phyloP scores from a whole-genome alignment of 2,329 filamentous ascomycete genomes.

The Ascochyta koolunga region DNA sequence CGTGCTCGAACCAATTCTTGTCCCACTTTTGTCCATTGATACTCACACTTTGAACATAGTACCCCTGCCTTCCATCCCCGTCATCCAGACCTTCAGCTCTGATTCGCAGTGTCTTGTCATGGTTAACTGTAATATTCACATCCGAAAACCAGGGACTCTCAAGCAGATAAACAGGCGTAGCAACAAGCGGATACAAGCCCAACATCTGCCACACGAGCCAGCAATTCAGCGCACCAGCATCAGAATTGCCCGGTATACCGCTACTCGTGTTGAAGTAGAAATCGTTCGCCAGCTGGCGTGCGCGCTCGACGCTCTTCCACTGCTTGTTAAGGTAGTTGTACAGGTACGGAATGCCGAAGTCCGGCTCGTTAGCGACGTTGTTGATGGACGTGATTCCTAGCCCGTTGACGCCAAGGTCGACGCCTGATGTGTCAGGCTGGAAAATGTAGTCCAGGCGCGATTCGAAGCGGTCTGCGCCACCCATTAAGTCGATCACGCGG shows the following conservation, averaged over 20 bases:
- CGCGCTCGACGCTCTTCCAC: slow-evolving; percentile 43
- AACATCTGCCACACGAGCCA: slow-evolving; percentile 60
- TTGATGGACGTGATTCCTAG: slow-evolving; percentile 46
- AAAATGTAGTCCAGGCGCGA: slow-evolving; percentile 51
- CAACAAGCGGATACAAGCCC: slow-evolving; percentile 57
- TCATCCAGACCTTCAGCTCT: slow-evolving; percentile 48
- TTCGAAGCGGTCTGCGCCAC: slow-evolving; percentile 48
- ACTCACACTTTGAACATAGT: slow-evolving; percentile 60
- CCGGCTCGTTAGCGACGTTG: slow-evolving; percentile 49
- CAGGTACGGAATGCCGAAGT: slow-evolving; percentile 49
- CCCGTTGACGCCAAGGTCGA: slow-evolving; percentile 45
- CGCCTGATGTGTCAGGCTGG: slow-evolving; percentile 46
- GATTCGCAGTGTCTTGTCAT: slow-evolving; percentile 53
- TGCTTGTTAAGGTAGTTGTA: slow-evolving; percentile 53
- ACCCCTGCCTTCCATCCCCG: slow-evolving; percentile 52
- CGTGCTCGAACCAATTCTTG: slow-evolving; percentile 63
- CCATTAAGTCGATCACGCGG: slow-evolving; percentile 52
- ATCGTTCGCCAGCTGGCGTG: slow-evolving; percentile 45
- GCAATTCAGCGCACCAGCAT: slow-evolving; percentile 56
- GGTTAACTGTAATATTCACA: slow-evolving; percentile 45
- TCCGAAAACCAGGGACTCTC: slow-evolving; percentile 54
- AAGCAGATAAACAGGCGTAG: slow-evolving; percentile 56
- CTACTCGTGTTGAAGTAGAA: slow-evolving; percentile 50
- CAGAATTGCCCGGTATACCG: slow-evolving; percentile 55
- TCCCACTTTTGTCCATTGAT: slow-evolving; percentile 60